These are phyloP conservation scores for Phytophthora kernoviae DNA, from an alignment of 352 stramenopile species.

Conservation along the genomic window DNA sequence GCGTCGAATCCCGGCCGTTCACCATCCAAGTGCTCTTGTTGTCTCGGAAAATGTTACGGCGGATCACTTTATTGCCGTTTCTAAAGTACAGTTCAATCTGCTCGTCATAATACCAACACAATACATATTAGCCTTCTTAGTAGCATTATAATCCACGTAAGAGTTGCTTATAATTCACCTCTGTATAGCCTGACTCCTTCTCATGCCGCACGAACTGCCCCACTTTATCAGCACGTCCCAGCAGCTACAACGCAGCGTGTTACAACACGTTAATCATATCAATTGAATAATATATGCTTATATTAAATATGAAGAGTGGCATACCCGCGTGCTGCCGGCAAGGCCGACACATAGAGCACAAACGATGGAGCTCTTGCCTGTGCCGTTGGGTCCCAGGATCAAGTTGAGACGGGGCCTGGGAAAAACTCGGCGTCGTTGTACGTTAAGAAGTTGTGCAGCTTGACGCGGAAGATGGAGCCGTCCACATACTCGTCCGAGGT, in stretches of 20 bases:
- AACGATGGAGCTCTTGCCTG: constrained; percentile 94
- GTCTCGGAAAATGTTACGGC: constrained; percentile 91
- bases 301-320: constrained; percentile 3
- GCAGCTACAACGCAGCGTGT: constrained; percentile 45
- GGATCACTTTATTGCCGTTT: constrained; percentile 81
- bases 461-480: constrained; percentile 89
- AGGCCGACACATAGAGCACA: constrained; percentile 97
- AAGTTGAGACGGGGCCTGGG: constrained; percentile 96
- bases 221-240: constrained; percentile 95
- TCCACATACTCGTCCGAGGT: constrained; percentile 82
- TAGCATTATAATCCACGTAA: too few relatives aligned
- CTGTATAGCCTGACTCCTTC: constrained; percentile 84
- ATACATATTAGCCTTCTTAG: background rate
- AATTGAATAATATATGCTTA: background rate
- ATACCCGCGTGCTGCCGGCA: constrained; percentile 92
- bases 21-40: constrained; percentile 87
- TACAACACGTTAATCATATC: background rate
- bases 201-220: constrained; percentile 91
- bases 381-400: constrained; percentile 98
- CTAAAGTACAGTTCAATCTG: constrained; percentile 95
- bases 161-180: constrained; percentile 46
- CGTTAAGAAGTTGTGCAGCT: constrained; percentile 95
- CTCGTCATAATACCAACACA: constrained; percentile 4
- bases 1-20: constrained; percentile 67
- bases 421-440: constrained; percentile 91